Percentiles rank a stretch among this genome's conserved stretches.
Evolutionary conservation across 2,329 filamentous ascomycete genomes (phyloP).

Genomic region (Ascochyta pisi): DNA sequence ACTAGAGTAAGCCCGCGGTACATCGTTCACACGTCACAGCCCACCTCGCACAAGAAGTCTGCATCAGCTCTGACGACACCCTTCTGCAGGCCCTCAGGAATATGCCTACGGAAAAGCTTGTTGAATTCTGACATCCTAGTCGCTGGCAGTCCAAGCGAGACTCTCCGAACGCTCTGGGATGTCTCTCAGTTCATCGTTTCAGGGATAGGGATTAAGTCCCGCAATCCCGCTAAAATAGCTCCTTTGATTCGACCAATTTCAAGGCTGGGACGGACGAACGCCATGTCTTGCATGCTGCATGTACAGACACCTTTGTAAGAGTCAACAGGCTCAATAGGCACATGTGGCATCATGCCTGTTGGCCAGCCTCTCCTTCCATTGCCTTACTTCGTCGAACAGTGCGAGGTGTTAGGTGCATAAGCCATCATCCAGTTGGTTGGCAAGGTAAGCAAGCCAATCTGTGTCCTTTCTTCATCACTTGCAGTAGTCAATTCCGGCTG

Average conservation of each 20-base stretch:
- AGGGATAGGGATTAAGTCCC: conserved; percentile 17
- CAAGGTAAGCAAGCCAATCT: conserved; percentile 26
- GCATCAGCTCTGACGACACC: conserved; percentile 9
- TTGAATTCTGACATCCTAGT: not conserved
- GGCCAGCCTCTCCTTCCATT: conserved; percentile 12
- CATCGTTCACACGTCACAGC: conserved; percentile 14
- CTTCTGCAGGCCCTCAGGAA: conserved; percentile 1
- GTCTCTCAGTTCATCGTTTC: conserved; percentile 6
- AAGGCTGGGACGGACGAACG: conserved; percentile 12
- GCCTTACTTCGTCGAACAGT: conserved; percentile 30
- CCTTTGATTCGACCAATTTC: conserved; percentile 9
- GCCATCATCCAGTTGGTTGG: conserved; percentile 10
- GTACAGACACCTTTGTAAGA: conserved; percentile 15
- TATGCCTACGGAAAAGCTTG: not conserved
- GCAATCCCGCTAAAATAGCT: conserved; percentile 16
- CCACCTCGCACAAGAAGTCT: conserved; percentile 1
- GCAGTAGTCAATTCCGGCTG: conserved; percentile 10
- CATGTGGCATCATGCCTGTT: conserved; percentile 17
- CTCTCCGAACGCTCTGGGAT: not conserved
- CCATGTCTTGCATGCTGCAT: conserved; percentile 20
- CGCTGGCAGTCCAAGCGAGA: conserved; percentile 5
- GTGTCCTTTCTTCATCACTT: conserved; percentile 6
- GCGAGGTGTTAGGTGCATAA: conserved; percentile 30
- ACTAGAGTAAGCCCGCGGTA: conserved; percentile 10
- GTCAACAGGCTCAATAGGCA: conserved; percentile 14